A percentile compares a stretch with the other conserved stretches of the same genome.
Evolutionary conservation across 176 grass and related monocot species (phyloP).

Genomic region (Hsuehochloa calcarea): DNA sequence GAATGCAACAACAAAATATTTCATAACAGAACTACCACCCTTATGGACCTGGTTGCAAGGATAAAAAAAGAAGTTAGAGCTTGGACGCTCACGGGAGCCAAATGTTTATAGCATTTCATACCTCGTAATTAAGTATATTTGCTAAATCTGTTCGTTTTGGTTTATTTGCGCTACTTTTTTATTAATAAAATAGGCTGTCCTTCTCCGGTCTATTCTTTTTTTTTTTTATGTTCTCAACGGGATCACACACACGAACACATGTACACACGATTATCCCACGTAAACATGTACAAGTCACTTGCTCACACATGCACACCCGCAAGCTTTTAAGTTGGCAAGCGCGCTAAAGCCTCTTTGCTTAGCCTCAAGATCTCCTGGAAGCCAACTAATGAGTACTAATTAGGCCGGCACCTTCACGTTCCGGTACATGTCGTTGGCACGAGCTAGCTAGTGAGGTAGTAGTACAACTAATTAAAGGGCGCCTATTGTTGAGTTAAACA

Average conservation of each 20-base stretch:
- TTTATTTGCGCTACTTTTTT: no score
- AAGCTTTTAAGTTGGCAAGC: constrained; percentile 35
- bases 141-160: no score
- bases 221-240: no score
- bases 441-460: constrained; percentile 7
- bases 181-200: neutral
- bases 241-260: neutral
- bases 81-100: no score
- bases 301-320: constrained; percentile 32
- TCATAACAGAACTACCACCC: no score
- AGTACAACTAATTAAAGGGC: constrained; percentile 2
- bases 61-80: no score
- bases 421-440: constrained; percentile 24
- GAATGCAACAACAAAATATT: no score
- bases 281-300: constrained; percentile 6
- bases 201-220: no score
- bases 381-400: neutral
- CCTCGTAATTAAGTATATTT: no score
- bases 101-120: no score
- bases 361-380: constrained; percentile 8
- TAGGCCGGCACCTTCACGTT: constrained; percentile 49
- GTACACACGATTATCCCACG: neutral
- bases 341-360: constrained; percentile 20
- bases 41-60: no score
- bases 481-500: constrained; percentile 23